Evolutionary conservation across 1,284 basidiomycete genomes (phyloP), one percentile per base, ranked within the genome.

Genomic region (Ganoderma meredithae): DNA sequence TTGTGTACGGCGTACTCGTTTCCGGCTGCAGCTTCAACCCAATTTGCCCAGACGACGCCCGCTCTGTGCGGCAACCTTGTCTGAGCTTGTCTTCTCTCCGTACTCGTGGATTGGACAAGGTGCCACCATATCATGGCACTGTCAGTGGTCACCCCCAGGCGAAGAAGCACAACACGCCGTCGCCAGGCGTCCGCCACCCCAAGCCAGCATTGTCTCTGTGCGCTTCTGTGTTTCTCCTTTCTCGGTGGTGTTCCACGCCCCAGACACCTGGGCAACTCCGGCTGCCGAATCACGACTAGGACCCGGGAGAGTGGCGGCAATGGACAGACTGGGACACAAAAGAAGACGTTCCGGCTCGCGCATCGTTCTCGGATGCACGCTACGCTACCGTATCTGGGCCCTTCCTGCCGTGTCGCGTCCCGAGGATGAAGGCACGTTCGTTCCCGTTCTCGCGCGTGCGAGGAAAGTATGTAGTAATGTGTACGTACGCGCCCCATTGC

Each of bases 401-500:
- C 27, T 9, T 19, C 49, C 15, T 13, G 49, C 7, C 22, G 12
- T 27, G 25, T 52, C 10, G 52, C 31, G 52, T 22, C 0, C 52
- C 22, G 12, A 17, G 15, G 33, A 33, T 22, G 55, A 22, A 58
- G 27, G 33, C 55, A 58, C 36, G 55, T 58, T 58, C 55, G 55
- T 58, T 19, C 6, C 27, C 17, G 19, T 58, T 39, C 55, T n/a
- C 55, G 31, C 55, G n/a, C 33, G 31, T 13, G 4, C 52, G 33
- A 7, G 53, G 53, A 55, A 19, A 36, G 55, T 9, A 9, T 8
- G 33, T 10, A 58, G 55, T 58, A 58, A 58, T n/a, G 39, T 36
- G 55, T 58, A 58, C 55, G 55, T 58, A 58, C 55, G 22, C 22
- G 22, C 47, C 25, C 47, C 47, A 49, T 49, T 10, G 4, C 22